Conservation (phyloP, 1,139 yeast genomes). For the Debaryomycetaceae sp. region DNA sequence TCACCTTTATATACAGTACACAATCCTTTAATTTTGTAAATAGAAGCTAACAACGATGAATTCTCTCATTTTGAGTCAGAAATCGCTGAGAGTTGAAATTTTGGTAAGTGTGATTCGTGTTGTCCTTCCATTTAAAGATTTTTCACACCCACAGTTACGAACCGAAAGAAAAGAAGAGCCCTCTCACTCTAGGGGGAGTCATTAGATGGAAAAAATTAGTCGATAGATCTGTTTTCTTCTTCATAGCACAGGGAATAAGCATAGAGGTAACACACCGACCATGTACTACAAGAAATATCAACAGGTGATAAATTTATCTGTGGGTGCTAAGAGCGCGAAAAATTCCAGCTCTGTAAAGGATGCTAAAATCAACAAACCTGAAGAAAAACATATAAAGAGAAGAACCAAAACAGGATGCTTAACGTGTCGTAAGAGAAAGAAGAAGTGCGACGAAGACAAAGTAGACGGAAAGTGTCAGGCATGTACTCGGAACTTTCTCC, state of each 20-base stretch:
- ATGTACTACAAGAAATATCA: conserved; percentile 40
- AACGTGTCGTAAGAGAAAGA: conserved; percentile 45
- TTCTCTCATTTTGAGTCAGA: neutral
- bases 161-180: neutral
- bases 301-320: conserved; percentile 37
- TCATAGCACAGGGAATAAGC: neutral
- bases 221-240: neutral
- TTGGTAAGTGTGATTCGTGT: neutral
- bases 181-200: neutral
- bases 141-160: neutral
- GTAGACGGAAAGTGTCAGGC: conserved; percentile 48
- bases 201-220: neutral
- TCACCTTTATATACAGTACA: neutral
- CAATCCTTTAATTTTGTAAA: neutral
- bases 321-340: conserved; percentile 16
- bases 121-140: conserved; percentile 2
- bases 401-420: conserved; percentile 46
- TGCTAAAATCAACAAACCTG: conserved; percentile 10
- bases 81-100: neutral
- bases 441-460: conserved; percentile 45
- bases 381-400: conserved; percentile 17
- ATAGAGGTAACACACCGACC: conserved; percentile 6
- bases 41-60: neutral
- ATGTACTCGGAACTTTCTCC: conserved; percentile 45
- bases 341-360: conserved; percentile 13